Percentiles rank a stretch among this genome's conserved stretches.
Evolutionary conservation across 345 rosid genomes (phyloP).

Genomic region (Citrus maxima): DNA sequence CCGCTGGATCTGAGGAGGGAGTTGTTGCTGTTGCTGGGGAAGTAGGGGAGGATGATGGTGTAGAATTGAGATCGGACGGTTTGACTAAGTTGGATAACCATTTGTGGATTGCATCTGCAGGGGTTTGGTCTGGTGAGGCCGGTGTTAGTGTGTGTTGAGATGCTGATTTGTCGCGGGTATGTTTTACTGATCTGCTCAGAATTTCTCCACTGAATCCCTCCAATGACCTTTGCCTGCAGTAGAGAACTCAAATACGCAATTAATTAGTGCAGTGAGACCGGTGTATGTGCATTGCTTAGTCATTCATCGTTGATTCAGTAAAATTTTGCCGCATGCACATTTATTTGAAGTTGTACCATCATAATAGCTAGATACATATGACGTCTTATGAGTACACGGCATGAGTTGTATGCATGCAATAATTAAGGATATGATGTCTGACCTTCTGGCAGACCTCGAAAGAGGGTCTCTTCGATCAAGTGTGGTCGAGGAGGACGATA

Average conservation of each 20-base stretch:
- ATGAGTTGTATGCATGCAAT: too few species aligned
- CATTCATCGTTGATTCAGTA: too few species aligned
- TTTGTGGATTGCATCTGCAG: constrained; percentile 36
- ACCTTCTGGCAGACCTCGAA: constrained; percentile 73
- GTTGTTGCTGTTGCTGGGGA: constrained; percentile 8
- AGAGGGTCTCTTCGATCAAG: constrained; percentile 55
- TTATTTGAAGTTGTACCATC: too few species aligned
- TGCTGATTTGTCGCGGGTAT: constrained; percentile 37
- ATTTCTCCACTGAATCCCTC: constrained; percentile 60
- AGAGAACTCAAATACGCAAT: too few species aligned
- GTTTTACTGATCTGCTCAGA: constrained; percentile 45
- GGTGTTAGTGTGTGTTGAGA: constrained; percentile 17
- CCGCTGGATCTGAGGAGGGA: constrained; percentile 14
- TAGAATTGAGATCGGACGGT: constrained; percentile 15
- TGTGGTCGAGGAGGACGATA: constrained; percentile 22
- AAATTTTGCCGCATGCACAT: too few species aligned
- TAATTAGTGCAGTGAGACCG: too few species aligned
- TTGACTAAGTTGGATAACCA: constrained; percentile 47
- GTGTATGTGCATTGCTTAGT: too few species aligned
- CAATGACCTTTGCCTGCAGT: constrained; percentile 39
- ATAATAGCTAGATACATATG: too few species aligned
- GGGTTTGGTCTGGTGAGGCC: constrained; percentile 23
- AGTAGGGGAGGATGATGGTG: constrained; percentile 3
- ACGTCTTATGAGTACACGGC: too few species aligned
- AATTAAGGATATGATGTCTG: background rate